A percentile compares a stretch with the other conserved stretches of the same genome.
Evolutionary conservation across 495 filamentous ascomycete genomes (phyloP).

Genomic region (Collariella sp.): DNA sequence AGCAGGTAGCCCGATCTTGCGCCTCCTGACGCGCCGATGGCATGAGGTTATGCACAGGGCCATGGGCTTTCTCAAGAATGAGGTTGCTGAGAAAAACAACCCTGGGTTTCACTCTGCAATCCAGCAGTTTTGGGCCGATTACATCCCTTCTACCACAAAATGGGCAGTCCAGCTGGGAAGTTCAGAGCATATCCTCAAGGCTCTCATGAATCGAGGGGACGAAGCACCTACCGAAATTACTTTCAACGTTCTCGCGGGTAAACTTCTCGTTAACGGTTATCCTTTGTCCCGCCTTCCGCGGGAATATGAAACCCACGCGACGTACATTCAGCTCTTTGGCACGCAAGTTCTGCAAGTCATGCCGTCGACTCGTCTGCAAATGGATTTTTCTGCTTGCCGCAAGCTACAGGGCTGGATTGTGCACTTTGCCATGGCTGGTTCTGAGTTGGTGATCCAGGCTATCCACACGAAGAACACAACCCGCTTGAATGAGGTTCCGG

Average conservation of each 20-base stretch:
- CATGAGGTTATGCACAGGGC: constrained; percentile 8
- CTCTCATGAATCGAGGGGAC: not conserved
- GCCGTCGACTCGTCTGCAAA: constrained; percentile 37
- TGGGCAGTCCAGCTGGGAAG: not conserved
- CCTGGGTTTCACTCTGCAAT: constrained; percentile 7
- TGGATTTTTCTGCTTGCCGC: constrained; percentile 36
- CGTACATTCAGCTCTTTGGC: constrained; percentile 30
- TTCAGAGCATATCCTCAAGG: constrained; percentile 1
- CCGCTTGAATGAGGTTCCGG: constrained; percentile 15
- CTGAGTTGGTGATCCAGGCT: constrained; percentile 8
- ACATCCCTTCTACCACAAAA: not conserved
- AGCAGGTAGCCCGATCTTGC: not conserved
- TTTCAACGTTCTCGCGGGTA: constrained; percentile 48
- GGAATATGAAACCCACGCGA: constrained; percentile 34
- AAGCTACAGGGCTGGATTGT: constrained; percentile 16
- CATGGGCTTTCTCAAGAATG: not conserved
- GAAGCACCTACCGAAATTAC: constrained; percentile 25
- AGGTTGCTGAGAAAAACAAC: constrained; percentile 1
- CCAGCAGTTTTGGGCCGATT: constrained; percentile 13
- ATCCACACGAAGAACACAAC: constrained; percentile 12
- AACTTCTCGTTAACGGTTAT: constrained; percentile 48
- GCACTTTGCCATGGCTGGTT: constrained; percentile 14
- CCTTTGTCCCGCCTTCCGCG: constrained; percentile 44
- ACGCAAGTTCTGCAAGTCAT: constrained; percentile 37
- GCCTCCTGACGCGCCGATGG: constrained; percentile 9